These are phyloP conservation scores for Silene latifolia DNA, from an alignment of 148 eudicot species.

Conservation along the genomic window DNA sequence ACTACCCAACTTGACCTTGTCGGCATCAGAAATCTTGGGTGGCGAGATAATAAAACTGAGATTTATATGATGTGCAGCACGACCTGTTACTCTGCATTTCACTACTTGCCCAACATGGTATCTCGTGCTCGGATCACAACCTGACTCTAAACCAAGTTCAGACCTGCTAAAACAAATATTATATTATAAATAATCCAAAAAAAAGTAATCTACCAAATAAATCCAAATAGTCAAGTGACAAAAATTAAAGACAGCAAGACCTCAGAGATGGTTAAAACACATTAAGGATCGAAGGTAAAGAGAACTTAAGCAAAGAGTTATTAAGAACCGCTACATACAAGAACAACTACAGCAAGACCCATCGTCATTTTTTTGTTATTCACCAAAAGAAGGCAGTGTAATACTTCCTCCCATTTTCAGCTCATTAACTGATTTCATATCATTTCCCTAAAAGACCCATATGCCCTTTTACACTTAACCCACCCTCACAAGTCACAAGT, in stretches of 20 bases:
- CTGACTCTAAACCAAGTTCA: slow-evolving; percentile 86
- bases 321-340: not conserved
- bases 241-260: not conserved
- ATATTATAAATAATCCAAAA: not conserved
- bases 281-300: not conserved
- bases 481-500: too few relatives aligned
- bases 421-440: too few relatives aligned
- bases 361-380: not conserved
- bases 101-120: slow-evolving; percentile 97
- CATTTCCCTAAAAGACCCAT: too few relatives aligned
- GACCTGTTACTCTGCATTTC: slow-evolving; percentile 89
- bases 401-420: too few relatives aligned
- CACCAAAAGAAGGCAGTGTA: not conserved
- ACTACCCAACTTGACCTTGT: slow-evolving; percentile 63
- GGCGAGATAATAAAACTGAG: slow-evolving; percentile 79
- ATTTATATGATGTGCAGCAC: slow-evolving; percentile 65
- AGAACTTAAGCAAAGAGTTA: not conserved
- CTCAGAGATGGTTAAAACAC: not conserved
- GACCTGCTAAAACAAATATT: slow-evolving; percentile 41
- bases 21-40: slow-evolving; percentile 51
- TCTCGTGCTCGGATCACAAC: slow-evolving; percentile 57
- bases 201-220: not conserved
- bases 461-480: too few relatives aligned
- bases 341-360: too few relatives aligned
- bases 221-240: not conserved